Evolutionary conservation across 176 grass and related monocot species (phyloP), one percentile per base, ranked within the genome.

Genomic region (Oryza brachyantha): DNA sequence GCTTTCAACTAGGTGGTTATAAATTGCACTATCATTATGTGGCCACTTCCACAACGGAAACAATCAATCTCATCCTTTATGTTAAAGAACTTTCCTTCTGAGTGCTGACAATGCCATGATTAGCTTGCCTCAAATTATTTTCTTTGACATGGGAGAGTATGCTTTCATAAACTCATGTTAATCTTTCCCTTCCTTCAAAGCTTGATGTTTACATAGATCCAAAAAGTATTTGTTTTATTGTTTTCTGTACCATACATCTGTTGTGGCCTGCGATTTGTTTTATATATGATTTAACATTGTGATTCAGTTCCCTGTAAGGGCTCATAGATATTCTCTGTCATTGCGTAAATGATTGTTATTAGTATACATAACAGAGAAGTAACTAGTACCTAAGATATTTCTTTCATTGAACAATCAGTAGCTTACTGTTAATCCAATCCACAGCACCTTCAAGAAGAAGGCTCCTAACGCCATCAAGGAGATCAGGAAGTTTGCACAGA

Each of bases 361-460:
- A 22, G 50, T 21, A 52, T 21, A 2, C 46, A 6, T 52, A 21
- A 22, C 2, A 57, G 52, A 57, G 21, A 21, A 8, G 27, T 31
- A 8, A 76, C 1, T 69, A n/a, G n/a, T n/a, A 70, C 39, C 10
- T 11, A 45, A 58, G 10, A 1, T 3, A 59, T 29, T 41, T 41
- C 2, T 68, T 69, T 10, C 7, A 41, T 72, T 8, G 16, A 27
- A 28, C 37, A 24, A 38, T 26, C 9, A 10, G 0, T 71, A 45
- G 61, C 39, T 26, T 1, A 7, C 1, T 14, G 8, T 8, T 4
- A 2, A 3, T 3, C 10, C 64, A 10, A 74, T 74, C 29, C n/a
- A 11, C 72, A 82, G 87, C 82, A 89, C 72, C 22, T 89, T 89
- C 60, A 89, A 89, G 78, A 81, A 77, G 77, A 85, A 77, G 73